Evolutionary conservation across 2,329 filamentous ascomycete genomes (phyloP), one percentile per base, ranked within the genome.

Genomic region (Conoideocrella luteorostrata): DNA sequence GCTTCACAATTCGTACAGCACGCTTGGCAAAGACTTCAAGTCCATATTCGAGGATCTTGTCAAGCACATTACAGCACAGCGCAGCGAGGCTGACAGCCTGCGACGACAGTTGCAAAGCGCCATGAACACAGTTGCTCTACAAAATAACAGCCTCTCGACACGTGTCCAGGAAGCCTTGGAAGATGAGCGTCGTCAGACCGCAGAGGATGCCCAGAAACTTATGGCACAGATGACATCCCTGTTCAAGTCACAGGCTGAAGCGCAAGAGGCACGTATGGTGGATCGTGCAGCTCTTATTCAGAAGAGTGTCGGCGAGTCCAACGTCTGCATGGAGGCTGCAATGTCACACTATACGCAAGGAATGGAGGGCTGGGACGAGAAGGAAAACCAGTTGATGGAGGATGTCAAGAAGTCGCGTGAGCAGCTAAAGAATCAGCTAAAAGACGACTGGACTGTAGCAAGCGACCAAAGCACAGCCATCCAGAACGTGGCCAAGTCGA

Each of bases 21-120:
- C 79, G 2, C 75, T 97, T 2, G 89, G 89, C 7, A 82, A 83
- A 47, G 89, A 97, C 52, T 89, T 95, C 69, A 94, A 91, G 60
- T 69, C 70, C 5, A 78, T 91, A 20, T 95, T 97, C 52, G 88
- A 95, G 51, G 82, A 86, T 11, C 72, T 96, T 39, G 72, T 87
- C 39, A 79, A 76, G 50, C 83, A 89, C 52, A 74, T 96, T 44
- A 78, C 80, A 29, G 72, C 80, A 9, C 91, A 97, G 59, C 86
- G 85, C 55, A 70, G 72, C 7, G 88, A 96, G 60, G 84, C 86
- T 1, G 79, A 90, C 50, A 70, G 71, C 23, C 71, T 98, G 20
- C 78, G 86, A 33, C 69, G 77, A 26, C 82, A 95, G 51, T 74
- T 97, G 2, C 74, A 84, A 45, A 69, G 71, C 36, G 86, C 91